A percentile compares a stretch with the other conserved stretches of the same genome.
Conservation (phyloP, 73 alveolate species). For the Tetrahymena thermophila region DNA sequence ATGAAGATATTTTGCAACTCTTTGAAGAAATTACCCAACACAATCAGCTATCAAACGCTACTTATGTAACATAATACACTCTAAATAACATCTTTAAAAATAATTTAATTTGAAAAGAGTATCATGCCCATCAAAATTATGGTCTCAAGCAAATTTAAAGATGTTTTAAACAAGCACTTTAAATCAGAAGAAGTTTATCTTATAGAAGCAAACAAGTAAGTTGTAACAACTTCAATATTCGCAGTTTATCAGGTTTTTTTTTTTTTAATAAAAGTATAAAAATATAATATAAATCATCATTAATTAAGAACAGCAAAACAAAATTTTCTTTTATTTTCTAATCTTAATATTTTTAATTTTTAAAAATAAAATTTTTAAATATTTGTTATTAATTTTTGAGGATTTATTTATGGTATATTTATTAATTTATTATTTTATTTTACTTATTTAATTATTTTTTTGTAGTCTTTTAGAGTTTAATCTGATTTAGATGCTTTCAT, state of each 20-base stretch:
- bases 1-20: not conserved
- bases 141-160: not conserved
- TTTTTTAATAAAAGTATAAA: too few species aligned
- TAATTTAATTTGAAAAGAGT: not conserved
- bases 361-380: too few species aligned
- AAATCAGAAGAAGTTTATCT: not conserved
- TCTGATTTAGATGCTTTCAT: not conserved
- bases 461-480: not conserved
- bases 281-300: too few species aligned
- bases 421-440: not conserved
- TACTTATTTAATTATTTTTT: not conserved
- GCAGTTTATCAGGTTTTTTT: not conserved
- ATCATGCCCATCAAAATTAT: not conserved
- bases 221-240: not conserved
- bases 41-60: not conserved
- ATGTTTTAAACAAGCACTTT: not conserved
- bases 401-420: too few species aligned
- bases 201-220: not conserved
- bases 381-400: too few species aligned
- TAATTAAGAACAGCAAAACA: too few species aligned
- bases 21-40: not conserved
- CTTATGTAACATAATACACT: not conserved
- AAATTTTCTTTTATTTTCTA: too few species aligned
- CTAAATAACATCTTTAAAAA: not conserved
- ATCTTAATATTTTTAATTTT: too few species aligned